Conservation (phyloP, 2,329 filamentous ascomycete genomes). For the Fusarium continuum region DNA sequence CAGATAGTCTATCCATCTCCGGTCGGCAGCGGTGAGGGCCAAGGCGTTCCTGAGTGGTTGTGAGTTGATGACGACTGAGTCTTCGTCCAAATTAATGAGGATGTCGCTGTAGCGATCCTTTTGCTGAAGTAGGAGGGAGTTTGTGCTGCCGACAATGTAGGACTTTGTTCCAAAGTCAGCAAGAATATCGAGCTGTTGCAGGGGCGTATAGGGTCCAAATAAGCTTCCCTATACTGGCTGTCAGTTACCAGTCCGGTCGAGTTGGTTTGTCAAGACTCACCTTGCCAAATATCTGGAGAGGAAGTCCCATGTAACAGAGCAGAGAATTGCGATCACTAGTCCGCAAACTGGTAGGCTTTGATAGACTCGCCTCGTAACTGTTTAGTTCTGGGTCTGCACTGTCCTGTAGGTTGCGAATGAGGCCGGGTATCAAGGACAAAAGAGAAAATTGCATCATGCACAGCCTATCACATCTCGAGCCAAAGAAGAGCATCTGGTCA, state of each 20-base stretch:
- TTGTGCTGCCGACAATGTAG: slow-evolving; percentile 96
- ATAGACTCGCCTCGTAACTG: slow-evolving; percentile 77
- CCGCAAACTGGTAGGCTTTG: slow-evolving; percentile 82
- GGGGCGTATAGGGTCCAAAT: slow-evolving; percentile 94
- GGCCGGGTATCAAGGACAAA: slow-evolving; percentile 91
- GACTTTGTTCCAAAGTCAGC: slow-evolving; percentile 96
- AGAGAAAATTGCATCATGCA: slow-evolving; percentile 99
- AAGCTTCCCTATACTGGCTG: slow-evolving; percentile 75
- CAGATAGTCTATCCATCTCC: slow-evolving; percentile 95
- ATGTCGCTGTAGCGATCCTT: slow-evolving; percentile 97
- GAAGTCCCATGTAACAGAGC: slow-evolving; percentile 92
- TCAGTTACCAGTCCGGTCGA: slow-evolving; percentile 18
- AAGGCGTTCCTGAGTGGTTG: slow-evolving; percentile 79
- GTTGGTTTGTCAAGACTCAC: slow-evolving; percentile 51
- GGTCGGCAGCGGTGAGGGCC: slow-evolving; percentile 82
- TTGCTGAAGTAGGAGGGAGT: slow-evolving; percentile 91
- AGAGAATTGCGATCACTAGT: slow-evolving; percentile 93
- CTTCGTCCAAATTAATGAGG: slow-evolving; percentile 93
- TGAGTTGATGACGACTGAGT: slow-evolving; percentile 84
- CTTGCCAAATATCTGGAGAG: slow-evolving; percentile 94
- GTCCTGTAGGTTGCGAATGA: slow-evolving; percentile 91
- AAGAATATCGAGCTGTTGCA: slow-evolving; percentile 93
- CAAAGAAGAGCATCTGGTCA: slow-evolving; percentile 98
- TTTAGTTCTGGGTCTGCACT: slow-evolving; percentile 94
- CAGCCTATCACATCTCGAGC: slow-evolving; percentile 91